A percentile compares a stretch with the other conserved stretches of the same genome.
phyloP scores from a whole-genome alignment of 495 filamentous ascomycete species.

The Lepraria neglecta region DNA sequence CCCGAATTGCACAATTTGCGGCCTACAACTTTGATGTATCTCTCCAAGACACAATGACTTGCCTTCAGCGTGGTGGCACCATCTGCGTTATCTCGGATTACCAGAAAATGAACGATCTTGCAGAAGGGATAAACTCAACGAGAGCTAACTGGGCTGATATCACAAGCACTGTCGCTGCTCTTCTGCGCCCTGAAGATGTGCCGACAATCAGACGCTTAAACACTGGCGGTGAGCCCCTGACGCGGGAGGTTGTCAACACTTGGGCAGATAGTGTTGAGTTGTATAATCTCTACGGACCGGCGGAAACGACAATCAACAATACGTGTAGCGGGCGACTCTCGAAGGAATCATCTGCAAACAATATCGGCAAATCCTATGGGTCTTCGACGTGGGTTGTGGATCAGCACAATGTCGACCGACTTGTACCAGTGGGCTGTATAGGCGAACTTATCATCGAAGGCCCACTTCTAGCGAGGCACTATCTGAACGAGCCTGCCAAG shows the following conservation, averaged over 20 bases:
- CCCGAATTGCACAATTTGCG: constrained; percentile 60
- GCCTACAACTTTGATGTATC: constrained; percentile 64
- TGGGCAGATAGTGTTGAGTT: constrained; percentile 44
- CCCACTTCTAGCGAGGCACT: constrained; percentile 33
- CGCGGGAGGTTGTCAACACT: constrained; percentile 34
- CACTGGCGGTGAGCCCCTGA: constrained; percentile 43
- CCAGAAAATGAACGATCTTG: constrained; percentile 38
- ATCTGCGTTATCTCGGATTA: constrained; percentile 58
- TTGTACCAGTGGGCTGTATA: constrained; percentile 37
- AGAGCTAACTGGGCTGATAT: constrained; percentile 31
- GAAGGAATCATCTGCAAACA: constrained; percentile 15
- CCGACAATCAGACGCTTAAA: constrained; percentile 36
- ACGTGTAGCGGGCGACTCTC: constrained; percentile 15
- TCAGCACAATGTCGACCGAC: constrained; percentile 29
- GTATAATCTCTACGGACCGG: constrained; percentile 53
- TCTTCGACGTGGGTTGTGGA: constrained; percentile 37
- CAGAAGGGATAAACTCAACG: constrained; percentile 20
- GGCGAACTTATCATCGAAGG: constrained; percentile 42
- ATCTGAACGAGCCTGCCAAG: constrained; percentile 37
- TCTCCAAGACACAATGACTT: constrained; percentile 59
- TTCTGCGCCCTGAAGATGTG: constrained; percentile 42
- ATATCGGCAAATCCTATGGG: constrained; percentile 23
- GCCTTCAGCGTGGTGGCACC: constrained; percentile 54
- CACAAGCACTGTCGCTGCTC: constrained; percentile 46
- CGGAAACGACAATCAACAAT: constrained; percentile 33